phyloP scores from a whole-genome alignment of 176 grass and related monocot species.

The Metroxylon sagu region DNA sequence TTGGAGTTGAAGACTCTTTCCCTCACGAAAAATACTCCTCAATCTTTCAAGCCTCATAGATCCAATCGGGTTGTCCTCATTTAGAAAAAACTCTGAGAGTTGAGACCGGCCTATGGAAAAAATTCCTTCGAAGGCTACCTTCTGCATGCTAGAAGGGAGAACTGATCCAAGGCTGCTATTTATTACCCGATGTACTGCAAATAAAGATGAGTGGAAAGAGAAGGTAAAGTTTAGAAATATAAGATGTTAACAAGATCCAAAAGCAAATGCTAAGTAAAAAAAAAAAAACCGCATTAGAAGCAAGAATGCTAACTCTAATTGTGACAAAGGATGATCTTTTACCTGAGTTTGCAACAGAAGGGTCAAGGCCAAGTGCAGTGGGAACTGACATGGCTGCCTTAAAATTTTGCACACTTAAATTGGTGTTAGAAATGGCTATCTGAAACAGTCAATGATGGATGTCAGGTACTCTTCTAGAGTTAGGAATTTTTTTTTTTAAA shows the following conservation, averaged over 20 bases:
- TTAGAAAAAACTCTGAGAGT: constrained; percentile 76
- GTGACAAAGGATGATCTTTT: background rate
- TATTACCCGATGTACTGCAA: constrained; percentile 69
- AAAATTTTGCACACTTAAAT: constrained; percentile 79
- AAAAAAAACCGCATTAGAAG: constrained; percentile 10
- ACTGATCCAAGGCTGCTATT: constrained; percentile 62
- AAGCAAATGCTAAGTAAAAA: background rate
- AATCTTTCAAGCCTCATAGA: constrained; percentile 54
- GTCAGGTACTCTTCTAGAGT: constrained; percentile 4
- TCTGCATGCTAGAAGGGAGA: constrained; percentile 59
- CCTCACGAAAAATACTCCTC: constrained; percentile 81
- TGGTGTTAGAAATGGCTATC: constrained; percentile 90
- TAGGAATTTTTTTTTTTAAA: constrained; percentile 14
- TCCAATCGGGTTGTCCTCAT: constrained; percentile 76
- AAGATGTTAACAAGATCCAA: background rate
- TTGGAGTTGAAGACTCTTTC: constrained; percentile 89
- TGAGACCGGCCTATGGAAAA: constrained; percentile 82
- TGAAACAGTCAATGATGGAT: constrained; percentile 34
- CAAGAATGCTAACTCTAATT: background rate
- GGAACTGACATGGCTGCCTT: constrained; percentile 95
- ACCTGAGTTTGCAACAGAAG: constrained; percentile 92
- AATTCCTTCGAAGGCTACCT: constrained; percentile 56
- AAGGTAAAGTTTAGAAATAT: too few species aligned
- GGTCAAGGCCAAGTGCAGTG: constrained; percentile 80
- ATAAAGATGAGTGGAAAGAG: background rate